Evolutionary conservation across 768 basidiomycete genomes (phyloP).

Genomic region (Hygrophorus pudorinus): DNA sequence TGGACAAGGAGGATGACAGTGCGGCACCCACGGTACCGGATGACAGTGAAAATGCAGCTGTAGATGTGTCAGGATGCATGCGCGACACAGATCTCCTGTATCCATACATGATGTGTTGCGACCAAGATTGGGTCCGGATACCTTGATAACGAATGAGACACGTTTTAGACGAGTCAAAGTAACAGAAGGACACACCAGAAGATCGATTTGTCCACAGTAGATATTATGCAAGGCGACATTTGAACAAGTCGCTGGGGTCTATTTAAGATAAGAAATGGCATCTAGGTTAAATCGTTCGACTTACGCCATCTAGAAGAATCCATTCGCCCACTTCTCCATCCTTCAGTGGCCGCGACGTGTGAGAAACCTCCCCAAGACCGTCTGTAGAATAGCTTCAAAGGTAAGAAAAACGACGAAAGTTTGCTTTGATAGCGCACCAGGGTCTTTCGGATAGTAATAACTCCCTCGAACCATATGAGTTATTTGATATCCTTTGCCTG

Average conservation of each 20-base stretch:
- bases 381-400: constrained; percentile 25
- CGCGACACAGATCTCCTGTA: not conserved
- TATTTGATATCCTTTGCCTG: constrained; percentile 77
- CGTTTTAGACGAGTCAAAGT: not conserved
- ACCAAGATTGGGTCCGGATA: constrained; percentile 81
- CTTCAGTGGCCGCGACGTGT: constrained; percentile 51
- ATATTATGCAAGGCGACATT: constrained; percentile 89
- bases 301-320: constrained; percentile 81
- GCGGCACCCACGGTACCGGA: constrained; percentile 93
- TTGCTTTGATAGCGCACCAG: constrained; percentile 25
- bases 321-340: constrained; percentile 80
- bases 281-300: constrained; percentile 12
- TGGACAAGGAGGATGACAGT: constrained; percentile 65
- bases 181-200: constrained; percentile 50
- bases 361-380: constrained; percentile 58
- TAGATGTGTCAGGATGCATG: not conserved
- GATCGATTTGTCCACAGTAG: constrained; percentile 76
- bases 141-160: constrained; percentile 29
- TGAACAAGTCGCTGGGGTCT: constrained; percentile 89
- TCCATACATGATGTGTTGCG: constrained; percentile 70
- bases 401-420: not conserved
- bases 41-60: constrained; percentile 80
- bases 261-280: constrained; percentile 4
- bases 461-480: constrained; percentile 57
- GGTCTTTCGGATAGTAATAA: constrained; percentile 68